Evolutionary conservation across 805 yeast species (phyloP).

Genomic region (Candida loeiensis): DNA sequence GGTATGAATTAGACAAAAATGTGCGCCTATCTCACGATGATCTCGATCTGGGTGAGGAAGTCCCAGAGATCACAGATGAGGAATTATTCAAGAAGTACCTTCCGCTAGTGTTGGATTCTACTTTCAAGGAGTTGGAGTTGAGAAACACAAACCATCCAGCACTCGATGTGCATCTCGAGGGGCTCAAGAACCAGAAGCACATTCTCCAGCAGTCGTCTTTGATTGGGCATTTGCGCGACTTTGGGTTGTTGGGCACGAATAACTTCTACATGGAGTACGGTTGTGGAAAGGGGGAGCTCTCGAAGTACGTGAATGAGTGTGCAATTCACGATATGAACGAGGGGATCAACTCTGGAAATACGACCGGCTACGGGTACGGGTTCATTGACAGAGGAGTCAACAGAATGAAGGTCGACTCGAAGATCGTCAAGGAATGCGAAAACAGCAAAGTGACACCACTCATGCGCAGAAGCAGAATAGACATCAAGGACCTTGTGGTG

Average conservation of each 20-base stretch:
- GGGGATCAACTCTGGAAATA: background rate
- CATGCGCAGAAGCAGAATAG: slow-evolving; percentile 59
- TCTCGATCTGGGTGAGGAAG: background rate
- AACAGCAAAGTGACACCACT: slow-evolving; percentile 25
- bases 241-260: slow-evolving; percentile 34
- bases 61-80: background rate
- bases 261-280: slow-evolving; percentile 72
- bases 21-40: slow-evolving; percentile 14
- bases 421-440: slow-evolving; percentile 53
- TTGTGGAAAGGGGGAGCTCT: slow-evolving; percentile 84
- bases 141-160: slow-evolving; percentile 26
- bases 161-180: slow-evolving; percentile 39
- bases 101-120: slow-evolving; percentile 13
- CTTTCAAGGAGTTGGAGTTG: slow-evolving; percentile 18
- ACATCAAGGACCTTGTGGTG: slow-evolving; percentile 71
- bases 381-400: slow-evolving; percentile 75
- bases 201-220: slow-evolving; percentile 79
- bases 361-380: slow-evolving; percentile 42
- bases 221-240: slow-evolving; percentile 58
- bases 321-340: slow-evolving; percentile 17
- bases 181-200: slow-evolving; percentile 64
- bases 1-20: slow-evolving; percentile 53
- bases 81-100: slow-evolving; percentile 18
- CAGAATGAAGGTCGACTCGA: slow-evolving; percentile 73
- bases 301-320: slow-evolving; percentile 54